Base-by-base conservation (phyloP, 1,284 basidiomycete genomes). In the Puccinia coronata region DNA sequence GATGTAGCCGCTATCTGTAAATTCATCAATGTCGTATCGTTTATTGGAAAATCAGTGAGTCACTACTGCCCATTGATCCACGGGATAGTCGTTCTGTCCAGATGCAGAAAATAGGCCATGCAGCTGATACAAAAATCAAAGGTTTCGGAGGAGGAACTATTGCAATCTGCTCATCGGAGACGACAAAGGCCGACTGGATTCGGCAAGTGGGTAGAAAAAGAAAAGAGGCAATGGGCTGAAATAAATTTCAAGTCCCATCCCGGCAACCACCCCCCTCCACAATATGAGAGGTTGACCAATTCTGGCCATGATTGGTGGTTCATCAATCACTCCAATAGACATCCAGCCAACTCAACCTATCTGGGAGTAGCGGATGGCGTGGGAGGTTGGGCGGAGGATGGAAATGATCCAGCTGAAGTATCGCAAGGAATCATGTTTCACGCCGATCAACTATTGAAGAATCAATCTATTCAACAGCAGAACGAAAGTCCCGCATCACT, bases 281-380 rank as follows among this genome's bases (percentile, higher is more conserved):
- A 79, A 36, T 57, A 55, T 34, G 36, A 70, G 23, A 51, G n/a
- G 9, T 28, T 79, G 31, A 67, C 65, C 31, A 65, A 79, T 43
- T 79, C 76, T 8, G 76, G 76, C 28, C 63, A 79, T 41, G 76
- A 79, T 79, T 79, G 76, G 76, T 79, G 76, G 76, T 79, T 79
- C 20, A 70, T 79, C 36, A 70, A 70, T 49, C 61, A 79, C 8
- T 31, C 34, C 11, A 28, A 53, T 25, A 12, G 34, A 23, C 18
- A 53, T 25, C 39, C 55, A 3, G 18, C 47, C 28, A 53, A 31
- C 6, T 18, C 25, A 6, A 28, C 67, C 12, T 47, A 39, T n/a
- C 39, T 80, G 25, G 78, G 67, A 31, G 78, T 80, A 6, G 78
- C 78, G 34, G 78, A 80, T 63, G 78, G 78, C 8, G 78, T 80